These are phyloP conservation scores for Trametes sanguinea DNA, from an alignment of 768 basidiomycete genomes.

Conservation along the genomic window DNA sequence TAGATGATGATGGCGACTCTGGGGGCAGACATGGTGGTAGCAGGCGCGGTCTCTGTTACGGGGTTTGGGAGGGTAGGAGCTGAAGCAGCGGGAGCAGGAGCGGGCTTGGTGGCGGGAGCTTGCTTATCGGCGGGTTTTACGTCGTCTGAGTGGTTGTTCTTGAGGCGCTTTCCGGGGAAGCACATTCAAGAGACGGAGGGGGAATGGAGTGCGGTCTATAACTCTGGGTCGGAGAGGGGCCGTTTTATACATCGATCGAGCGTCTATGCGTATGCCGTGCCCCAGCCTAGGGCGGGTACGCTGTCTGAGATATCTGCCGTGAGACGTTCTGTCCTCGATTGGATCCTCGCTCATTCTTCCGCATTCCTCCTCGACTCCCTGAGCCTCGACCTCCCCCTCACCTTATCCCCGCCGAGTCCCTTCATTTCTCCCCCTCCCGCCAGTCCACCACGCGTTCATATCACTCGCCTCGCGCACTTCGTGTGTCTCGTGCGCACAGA, in stretches of 20 bases:
- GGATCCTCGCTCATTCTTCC: conserved; percentile 7
- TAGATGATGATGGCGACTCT: conserved; percentile 75
- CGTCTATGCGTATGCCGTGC: not conserved
- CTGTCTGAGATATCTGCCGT: conserved; percentile 6
- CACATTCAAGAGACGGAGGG: conserved; percentile 21
- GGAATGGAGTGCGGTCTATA: not conserved
- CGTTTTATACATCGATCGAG: conserved; percentile 16
- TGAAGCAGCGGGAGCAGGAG: conserved; percentile 10
- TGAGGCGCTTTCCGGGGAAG: conserved; percentile 26
- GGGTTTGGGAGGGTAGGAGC: conserved; percentile 13
- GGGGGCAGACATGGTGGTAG: conserved; percentile 37
- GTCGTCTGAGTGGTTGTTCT: conserved; percentile 24
- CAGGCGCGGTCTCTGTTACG: conserved; percentile 7
- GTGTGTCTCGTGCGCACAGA: not conserved
- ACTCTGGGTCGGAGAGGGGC: not conserved
- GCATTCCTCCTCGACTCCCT: conserved; percentile 8
- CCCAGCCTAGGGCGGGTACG: not conserved
- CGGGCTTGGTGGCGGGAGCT: not conserved
- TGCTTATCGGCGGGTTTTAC: conserved; percentile 6
- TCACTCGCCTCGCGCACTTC: not conserved
- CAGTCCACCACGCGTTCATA: not conserved
- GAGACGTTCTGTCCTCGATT: conserved; percentile 22
- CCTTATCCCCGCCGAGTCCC: conserved; percentile 2
- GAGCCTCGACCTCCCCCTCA: not conserved
- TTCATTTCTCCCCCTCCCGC: not conserved